phyloP scores from a whole-genome alignment of 495 filamentous ascomycete genomes.

The Tuber magnatum region DNA sequence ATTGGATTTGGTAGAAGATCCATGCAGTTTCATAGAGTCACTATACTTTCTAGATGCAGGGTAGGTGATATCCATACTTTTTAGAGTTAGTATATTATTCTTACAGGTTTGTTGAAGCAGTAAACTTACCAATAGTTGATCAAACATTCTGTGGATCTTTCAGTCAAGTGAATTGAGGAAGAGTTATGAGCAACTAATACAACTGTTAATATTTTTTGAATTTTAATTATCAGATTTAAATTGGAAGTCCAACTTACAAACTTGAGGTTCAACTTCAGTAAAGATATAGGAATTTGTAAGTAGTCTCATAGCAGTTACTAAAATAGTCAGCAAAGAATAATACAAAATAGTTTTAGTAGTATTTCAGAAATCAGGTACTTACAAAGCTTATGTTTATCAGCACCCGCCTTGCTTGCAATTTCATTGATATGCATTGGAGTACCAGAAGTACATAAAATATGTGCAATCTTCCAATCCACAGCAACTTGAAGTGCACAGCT shows the following conservation, averaged over 20 bases:
- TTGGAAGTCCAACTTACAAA: slow-evolving; percentile 8
- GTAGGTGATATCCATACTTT: neutral
- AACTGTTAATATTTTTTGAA: neutral
- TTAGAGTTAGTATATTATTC: neutral
- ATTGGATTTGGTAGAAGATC: slow-evolving; percentile 7
- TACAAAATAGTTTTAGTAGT: neutral
- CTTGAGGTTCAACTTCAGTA: slow-evolving; percentile 6
- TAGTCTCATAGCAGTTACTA: slow-evolving; percentile 16
- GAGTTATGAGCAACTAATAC: slow-evolving; percentile 20
- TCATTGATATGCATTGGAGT: slow-evolving; percentile 22
- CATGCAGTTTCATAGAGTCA: slow-evolving; percentile 21
- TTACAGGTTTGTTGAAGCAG: neutral
- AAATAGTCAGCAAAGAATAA: neutral
- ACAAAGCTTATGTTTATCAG: slow-evolving; percentile 20
- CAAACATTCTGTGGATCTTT: neutral
- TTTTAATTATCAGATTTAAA: neutral
- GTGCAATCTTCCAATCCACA: slow-evolving; percentile 17
- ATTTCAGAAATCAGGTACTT: neutral
- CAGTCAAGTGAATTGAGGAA: slow-evolving; percentile 13
- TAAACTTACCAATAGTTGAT: slow-evolving; percentile 6
- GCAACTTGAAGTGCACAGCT: slow-evolving; percentile 3
- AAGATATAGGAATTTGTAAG: slow-evolving; percentile 20
- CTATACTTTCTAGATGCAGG: neutral
- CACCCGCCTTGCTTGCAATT: slow-evolving; percentile 14
- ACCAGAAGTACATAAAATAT: slow-evolving; percentile 16